These are phyloP conservation scores for Citeromyces matritensis DNA, from an alignment of 805 yeast species.

Conservation along the genomic window DNA sequence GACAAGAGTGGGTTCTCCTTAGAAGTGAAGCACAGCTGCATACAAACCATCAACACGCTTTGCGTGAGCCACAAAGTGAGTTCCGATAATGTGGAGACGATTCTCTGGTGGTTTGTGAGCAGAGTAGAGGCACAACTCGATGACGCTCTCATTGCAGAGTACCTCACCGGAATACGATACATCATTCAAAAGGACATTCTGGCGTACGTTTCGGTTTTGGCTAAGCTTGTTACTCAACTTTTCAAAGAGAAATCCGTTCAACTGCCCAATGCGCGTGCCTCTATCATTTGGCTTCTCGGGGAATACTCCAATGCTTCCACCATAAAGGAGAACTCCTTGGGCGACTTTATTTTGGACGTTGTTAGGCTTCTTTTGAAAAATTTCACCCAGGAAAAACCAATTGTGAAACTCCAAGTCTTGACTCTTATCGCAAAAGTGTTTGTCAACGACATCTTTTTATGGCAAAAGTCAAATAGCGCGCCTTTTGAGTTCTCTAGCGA, in stretches of 20 bases:
- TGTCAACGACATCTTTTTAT: slow-evolving; percentile 34
- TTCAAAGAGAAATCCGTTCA: slow-evolving; percentile 4
- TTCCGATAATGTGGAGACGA: slow-evolving; percentile 30
- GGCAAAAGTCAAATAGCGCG: slow-evolving; percentile 8
- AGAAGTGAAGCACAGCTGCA: slow-evolving; percentile 24
- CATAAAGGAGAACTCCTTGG: slow-evolving; percentile 8
- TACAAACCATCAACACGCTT: slow-evolving; percentile 32
- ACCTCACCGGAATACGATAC: slow-evolving; percentile 57
- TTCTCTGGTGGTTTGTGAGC: slow-evolving; percentile 50
- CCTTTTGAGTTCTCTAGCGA: slow-evolving; percentile 19
- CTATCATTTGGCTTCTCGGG: slow-evolving; percentile 84
- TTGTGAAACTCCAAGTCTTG: slow-evolving; percentile 57
- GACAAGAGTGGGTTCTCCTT: not conserved
- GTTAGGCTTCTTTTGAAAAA: slow-evolving; percentile 38
- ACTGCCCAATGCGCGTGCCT: slow-evolving; percentile 44
- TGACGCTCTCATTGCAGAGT: slow-evolving; percentile 35
- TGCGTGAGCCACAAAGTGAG: slow-evolving; percentile 9
- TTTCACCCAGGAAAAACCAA: slow-evolving; percentile 37
- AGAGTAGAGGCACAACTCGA: slow-evolving; percentile 19
- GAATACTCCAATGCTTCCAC: slow-evolving; percentile 35
- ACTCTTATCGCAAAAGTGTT: slow-evolving; percentile 61
- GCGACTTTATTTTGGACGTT: slow-evolving; percentile 57
- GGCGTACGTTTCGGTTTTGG: slow-evolving; percentile 37
- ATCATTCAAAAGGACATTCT: slow-evolving; percentile 50
- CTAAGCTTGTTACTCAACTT: slow-evolving; percentile 23